These are phyloP conservation scores for Helicocarpus griseus DNA, from an alignment of 2,329 filamentous ascomycete genomes.

Conservation along the genomic window DNA sequence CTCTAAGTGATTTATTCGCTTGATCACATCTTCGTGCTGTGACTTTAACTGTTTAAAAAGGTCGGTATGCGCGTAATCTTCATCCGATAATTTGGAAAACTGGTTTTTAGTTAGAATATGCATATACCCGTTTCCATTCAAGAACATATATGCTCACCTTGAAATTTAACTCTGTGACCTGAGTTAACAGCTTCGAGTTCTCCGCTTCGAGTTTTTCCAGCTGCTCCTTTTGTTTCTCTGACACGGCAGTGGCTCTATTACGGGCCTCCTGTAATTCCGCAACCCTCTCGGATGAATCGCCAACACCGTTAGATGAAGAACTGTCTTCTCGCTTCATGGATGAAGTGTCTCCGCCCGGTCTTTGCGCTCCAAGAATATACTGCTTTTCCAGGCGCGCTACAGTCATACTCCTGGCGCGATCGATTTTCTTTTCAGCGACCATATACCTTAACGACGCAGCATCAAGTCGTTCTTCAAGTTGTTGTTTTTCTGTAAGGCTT, in stretches of 20 bases:
- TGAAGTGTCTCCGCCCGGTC: slow-evolving; percentile 35
- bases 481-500: slow-evolving; percentile 67
- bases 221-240: slow-evolving; percentile 80
- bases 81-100: slow-evolving; percentile 68
- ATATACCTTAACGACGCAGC: slow-evolving; percentile 84
- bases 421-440: slow-evolving; percentile 89
- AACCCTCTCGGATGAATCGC: slow-evolving; percentile 34
- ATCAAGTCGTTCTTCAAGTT: slow-evolving; percentile 77
- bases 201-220: slow-evolving; percentile 69
- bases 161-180: slow-evolving; percentile 63
- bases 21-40: slow-evolving; percentile 87
- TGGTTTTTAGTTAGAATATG: slow-evolving; percentile 49
- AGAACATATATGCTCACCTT: slow-evolving; percentile 34
- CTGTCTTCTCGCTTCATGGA: slow-evolving; percentile 43
- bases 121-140: slow-evolving; percentile 18
- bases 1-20: slow-evolving; percentile 82
- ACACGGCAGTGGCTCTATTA: slow-evolving; percentile 65
- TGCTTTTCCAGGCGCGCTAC: slow-evolving; percentile 89
- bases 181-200: slow-evolving; percentile 62
- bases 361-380: slow-evolving; percentile 58
- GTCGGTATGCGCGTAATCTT: slow-evolving; percentile 87
- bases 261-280: slow-evolving; percentile 66
- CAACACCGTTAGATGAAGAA: slow-evolving; percentile 45
- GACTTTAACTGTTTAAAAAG: slow-evolving; percentile 85
- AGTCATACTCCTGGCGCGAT: slow-evolving; percentile 77